Evolutionary conservation across 805 yeast species (phyloP), one percentile per base, ranked within the genome.

Genomic region (Candida gorgasii): DNA sequence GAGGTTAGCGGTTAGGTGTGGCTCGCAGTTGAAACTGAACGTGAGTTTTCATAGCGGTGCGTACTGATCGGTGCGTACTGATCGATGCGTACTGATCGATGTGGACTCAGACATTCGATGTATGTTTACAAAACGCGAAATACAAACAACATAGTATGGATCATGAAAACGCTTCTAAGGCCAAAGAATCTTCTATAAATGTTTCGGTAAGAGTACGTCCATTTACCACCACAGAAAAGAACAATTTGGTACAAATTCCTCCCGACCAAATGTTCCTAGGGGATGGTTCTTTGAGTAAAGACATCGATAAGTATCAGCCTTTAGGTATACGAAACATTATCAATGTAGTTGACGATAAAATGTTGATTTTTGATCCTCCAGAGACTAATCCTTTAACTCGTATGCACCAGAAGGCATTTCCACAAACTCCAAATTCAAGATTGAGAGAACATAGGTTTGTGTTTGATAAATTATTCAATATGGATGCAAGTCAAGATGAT

Each of bases 201-300:
- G 93, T 86, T 9, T 84, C 88, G 1, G 90, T 89, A 1, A 68
- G 97, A 33, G 89, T 89, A 6, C 69, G 97, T 43, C 97, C 97
- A 1, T 87, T 89, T 65, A 86, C 92, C 0, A 51, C 57, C 1
- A 43, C 57, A 0, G 96, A 89, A 61, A 53, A 59, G n/a, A 53
- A 67, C 13, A 76, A 72, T 39, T 63, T 83, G 29, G 65, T 76
- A 2, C 62, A 61, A 32, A 55, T 63, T 16, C 65, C 69, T 9
- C 63, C 62, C 17, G 72, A 69, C 35, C 57, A 56, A 27, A 50
- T 69, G 16, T 78, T 80, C 48, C 61, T 73, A 8, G 80, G 84
- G 1, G 83, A 77, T 49, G 86, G 83, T 2, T 72, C 81, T 7
- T 63, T 80, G 16, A 40, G 26, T 29, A 44, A 35, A 20, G 30